phyloP scores from a whole-genome alignment of 1,284 basidiomycete genomes.

The Microbotryomycetes sp. region DNA sequence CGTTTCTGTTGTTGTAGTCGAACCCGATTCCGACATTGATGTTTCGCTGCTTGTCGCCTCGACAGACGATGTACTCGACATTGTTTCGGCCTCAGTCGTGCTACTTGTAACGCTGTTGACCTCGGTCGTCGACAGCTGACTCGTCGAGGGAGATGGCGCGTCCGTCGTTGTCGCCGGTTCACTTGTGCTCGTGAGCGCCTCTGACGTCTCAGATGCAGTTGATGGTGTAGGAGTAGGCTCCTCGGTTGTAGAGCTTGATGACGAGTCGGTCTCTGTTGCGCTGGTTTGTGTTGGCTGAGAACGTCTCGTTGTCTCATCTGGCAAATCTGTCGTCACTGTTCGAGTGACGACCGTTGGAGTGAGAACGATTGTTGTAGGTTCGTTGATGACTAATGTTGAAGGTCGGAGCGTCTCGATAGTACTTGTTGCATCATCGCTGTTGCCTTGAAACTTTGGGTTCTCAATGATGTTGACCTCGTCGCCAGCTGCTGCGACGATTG shows the following conservation, averaged over 20 bases:
- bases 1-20: not conserved
- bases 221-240: not conserved
- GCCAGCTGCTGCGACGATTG: too few species aligned
- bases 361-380: not conserved
- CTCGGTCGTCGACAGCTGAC: not conserved
- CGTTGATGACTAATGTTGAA: not conserved
- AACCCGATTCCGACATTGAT: not conserved
- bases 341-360: not conserved
- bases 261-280: not conserved
- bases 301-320: not conserved
- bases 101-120: not conserved
- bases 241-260: not conserved
- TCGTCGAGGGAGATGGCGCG: not conserved
- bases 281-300: not conserved
- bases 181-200: not conserved
- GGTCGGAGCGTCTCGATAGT: not conserved
- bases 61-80: not conserved
- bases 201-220: not conserved
- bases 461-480: too few species aligned
- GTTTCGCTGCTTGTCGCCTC: not conserved
- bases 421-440: not conserved
- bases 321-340: not conserved
- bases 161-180: too few species aligned
- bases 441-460: not conserved
- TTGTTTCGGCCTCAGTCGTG: too few species aligned